A percentile compares a stretch with the other conserved stretches of the same genome.
phyloP scores from a whole-genome alignment of 2,329 filamentous ascomycete genomes.

The Tolypocladium guangdongense region DNA sequence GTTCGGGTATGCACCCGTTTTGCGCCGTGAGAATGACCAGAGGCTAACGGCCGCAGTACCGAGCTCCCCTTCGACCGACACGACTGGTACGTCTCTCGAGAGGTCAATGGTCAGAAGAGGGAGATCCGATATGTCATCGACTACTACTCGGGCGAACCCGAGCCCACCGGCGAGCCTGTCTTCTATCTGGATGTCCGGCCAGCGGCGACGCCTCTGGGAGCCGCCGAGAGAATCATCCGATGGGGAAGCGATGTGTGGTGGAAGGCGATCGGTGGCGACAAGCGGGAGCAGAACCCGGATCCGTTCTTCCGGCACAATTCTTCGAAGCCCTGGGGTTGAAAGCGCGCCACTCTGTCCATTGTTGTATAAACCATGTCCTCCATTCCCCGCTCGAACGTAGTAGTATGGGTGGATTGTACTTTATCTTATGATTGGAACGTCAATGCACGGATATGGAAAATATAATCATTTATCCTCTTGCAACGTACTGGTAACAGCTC shows the following conservation, averaged over 20 bases:
- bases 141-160: slow-evolving; percentile 79
- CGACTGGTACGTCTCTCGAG: slow-evolving; percentile 86
- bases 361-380: slow-evolving; percentile 4
- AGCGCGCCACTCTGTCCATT: background rate
- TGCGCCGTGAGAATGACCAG: background rate
- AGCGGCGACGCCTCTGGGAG: slow-evolving; percentile 69
- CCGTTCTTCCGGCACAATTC: slow-evolving; percentile 20
- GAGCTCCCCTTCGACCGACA: slow-evolving; percentile 91
- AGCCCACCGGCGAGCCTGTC: slow-evolving; percentile 79
- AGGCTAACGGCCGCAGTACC: slow-evolving; percentile 35
- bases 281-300: slow-evolving; percentile 34
- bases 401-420: slow-evolving; percentile 14
- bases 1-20: slow-evolving; percentile 52
- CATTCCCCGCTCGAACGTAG: slow-evolving; percentile 6
- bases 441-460: background rate
- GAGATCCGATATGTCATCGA: slow-evolving; percentile 94
- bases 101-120: slow-evolving; percentile 53
- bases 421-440: slow-evolving; percentile 13
- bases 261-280: slow-evolving; percentile 66
- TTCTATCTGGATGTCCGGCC: slow-evolving; percentile 94
- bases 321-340: slow-evolving; percentile 8
- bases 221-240: slow-evolving; percentile 70
- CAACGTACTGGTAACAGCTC: background rate
- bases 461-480: background rate
- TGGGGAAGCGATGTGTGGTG: slow-evolving; percentile 96